These are phyloP conservation scores for Melastoma malabathricum DNA, from an alignment of 345 rosid species.

Conservation along the genomic window DNA sequence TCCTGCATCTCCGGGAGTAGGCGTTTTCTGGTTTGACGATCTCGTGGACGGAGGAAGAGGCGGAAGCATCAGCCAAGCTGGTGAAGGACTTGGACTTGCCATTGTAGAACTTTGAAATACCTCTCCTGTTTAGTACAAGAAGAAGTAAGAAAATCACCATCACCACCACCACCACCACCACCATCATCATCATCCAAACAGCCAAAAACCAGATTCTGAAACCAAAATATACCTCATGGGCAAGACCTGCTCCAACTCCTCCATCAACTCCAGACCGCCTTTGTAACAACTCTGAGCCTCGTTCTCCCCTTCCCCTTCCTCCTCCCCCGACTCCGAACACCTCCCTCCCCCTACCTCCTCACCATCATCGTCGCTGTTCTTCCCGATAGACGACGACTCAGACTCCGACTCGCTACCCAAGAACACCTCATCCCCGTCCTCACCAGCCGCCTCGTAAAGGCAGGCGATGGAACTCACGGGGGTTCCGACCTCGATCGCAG, in stretches of 20 bases:
- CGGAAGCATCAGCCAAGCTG: constrained; percentile 32
- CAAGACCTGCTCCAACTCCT: constrained; percentile 47
- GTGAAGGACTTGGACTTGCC: constrained; percentile 86
- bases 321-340: constrained; percentile 24
- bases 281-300: constrained; percentile 54
- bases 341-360: not conserved
- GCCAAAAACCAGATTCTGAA: not conserved
- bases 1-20: constrained; percentile 37
- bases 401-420: constrained; percentile 15
- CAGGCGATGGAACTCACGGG: not conserved
- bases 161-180: not conserved
- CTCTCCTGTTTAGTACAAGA: constrained; percentile 33
- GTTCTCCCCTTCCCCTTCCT: constrained; percentile 22
- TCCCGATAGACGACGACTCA: constrained; percentile 40
- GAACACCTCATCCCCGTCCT: constrained; percentile 6
- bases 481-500: not conserved
- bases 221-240: constrained; percentile 34
- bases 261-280: constrained; percentile 38
- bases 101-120: constrained; percentile 63
- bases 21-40: constrained; percentile 69
- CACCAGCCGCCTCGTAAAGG: constrained; percentile 5
- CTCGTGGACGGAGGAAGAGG: constrained; percentile 41
- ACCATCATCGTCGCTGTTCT: constrained; percentile 32
- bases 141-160: not conserved
- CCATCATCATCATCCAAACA: too few species aligned